phyloP scores from a whole-genome alignment of 805 yeast genomes.

The Candida cerambycidarum region DNA sequence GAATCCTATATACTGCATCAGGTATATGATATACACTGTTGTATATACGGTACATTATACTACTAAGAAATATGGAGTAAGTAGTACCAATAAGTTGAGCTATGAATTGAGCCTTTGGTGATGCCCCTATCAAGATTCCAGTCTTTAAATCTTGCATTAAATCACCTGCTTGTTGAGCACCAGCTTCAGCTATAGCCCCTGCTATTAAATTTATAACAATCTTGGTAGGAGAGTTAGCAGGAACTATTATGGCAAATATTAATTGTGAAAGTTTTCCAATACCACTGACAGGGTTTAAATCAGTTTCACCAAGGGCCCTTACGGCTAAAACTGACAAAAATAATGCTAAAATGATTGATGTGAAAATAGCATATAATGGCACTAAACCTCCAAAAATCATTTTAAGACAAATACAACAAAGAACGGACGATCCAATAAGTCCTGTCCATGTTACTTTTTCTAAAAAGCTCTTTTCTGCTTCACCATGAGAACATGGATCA shows the following conservation, averaged over 20 bases:
- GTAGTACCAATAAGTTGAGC: conserved; percentile 89
- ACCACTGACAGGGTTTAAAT: conserved; percentile 94
- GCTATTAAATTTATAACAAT: conserved; percentile 85
- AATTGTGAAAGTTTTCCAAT: conserved; percentile 93
- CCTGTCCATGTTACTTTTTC: conserved; percentile 54
- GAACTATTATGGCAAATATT: conserved; percentile 78
- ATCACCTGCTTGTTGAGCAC: conserved; percentile 99
- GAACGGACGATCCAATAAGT: conserved; percentile 57
- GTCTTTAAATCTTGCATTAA: conserved; percentile 96
- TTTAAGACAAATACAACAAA: conserved; percentile 66
- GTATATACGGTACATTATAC: conserved; percentile 81
- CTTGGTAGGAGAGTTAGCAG: conserved; percentile 72
- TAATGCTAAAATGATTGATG: conserved; percentile 74
- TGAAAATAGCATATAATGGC: conserved; percentile 66
- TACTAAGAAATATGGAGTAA: conserved; percentile 78
- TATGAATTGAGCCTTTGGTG: conserved; percentile 85
- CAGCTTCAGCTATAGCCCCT: conserved; percentile 97
- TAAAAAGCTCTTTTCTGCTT: neutral
- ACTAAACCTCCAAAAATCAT: conserved; percentile 68
- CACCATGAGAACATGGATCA: conserved; percentile 5
- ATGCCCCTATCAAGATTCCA: conserved; percentile 87
- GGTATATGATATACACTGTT: conserved; percentile 84
- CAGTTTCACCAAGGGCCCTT: conserved; percentile 95
- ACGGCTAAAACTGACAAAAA: conserved; percentile 84
- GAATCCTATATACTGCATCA: conserved; percentile 75